Evolutionary conservation across 352 stramenopile species (phyloP), one percentile per base, ranked within the genome.

Genomic region (Globisporangium iwayamae): DNA sequence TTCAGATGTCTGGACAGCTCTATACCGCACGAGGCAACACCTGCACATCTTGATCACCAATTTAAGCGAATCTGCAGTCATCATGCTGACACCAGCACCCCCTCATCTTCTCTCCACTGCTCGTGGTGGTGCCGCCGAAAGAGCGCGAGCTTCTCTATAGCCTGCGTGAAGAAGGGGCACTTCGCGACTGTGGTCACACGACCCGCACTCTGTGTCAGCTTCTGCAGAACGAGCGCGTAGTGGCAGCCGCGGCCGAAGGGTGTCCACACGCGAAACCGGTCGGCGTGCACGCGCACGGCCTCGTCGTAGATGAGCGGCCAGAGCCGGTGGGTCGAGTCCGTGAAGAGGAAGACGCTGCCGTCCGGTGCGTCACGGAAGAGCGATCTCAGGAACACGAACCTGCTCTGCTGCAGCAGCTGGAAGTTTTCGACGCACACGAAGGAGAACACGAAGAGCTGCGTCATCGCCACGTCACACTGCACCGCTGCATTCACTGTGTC

Each of bases 351-450:
- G 51, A 74, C 71, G 61, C 77, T 87, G 43, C 68, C 74, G 2
- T 67, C 46, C 6, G 34, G 58, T 22, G 78, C 75, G 18, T 64
- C 38, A 1, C 34, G 18, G 18, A 91, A 88, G 1, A 91, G 69
- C 45, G 77, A 81, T 13, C 74, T 78, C 0, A 91, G 60, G 43
- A 91, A 89, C 4, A 65, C 56, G 58, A 77, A 91, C 25, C 69
- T 53, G 52, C 67, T 81, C 54, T 78, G 63, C 22, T 70, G 67
- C 3, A 91, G 67, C 14, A 89, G 66, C 50, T 69, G 76, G 22
- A 81, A 88, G 57, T 89, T 91, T 55, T 91, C 82, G 34, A 88
- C 82, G 53, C 79, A 89, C 41, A 91, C 82, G 57, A 91, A 91
- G 7, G 79, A 82, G 41, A 91, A 91, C 25, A 89, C 65, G 30